These are phyloP conservation scores for Exophiala sideris DNA, from an alignment of 2,329 filamentous ascomycete genomes.

Conservation along the genomic window DNA sequence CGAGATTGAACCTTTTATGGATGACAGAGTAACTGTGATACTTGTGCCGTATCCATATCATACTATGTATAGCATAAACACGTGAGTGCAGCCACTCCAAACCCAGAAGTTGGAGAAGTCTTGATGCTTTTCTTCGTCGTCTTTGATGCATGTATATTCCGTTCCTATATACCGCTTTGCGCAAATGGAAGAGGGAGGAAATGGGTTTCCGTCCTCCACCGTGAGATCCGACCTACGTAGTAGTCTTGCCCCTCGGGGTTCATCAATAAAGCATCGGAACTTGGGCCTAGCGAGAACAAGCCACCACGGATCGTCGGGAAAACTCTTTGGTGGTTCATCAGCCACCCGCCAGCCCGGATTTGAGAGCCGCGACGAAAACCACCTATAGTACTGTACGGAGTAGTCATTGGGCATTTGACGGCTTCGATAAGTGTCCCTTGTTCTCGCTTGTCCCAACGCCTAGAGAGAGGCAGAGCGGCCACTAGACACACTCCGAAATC, in stretches of 20 bases:
- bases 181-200: neutral
- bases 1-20: too few species aligned
- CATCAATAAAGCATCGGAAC: neutral
- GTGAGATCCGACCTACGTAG: neutral
- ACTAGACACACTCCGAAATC: too few species aligned
- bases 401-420: too few species aligned
- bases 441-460: too few species aligned
- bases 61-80: neutral
- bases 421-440: too few species aligned
- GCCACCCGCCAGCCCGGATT: neutral
- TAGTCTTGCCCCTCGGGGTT: neutral
- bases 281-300: neutral
- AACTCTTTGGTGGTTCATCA: neutral
- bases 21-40: too few species aligned
- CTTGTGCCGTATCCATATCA: too few species aligned
- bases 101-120: too few species aligned
- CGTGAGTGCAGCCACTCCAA: neutral
- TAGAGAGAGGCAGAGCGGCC: too few species aligned
- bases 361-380: neutral
- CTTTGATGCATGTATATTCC: neutral
- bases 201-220: neutral
- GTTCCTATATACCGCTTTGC: neutral
- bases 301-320: neutral
- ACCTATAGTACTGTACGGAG: too few species aligned
- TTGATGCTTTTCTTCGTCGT: neutral